Evolutionary conservation across 352 stramenopile species (phyloP).

Genomic region (Phytophthora pini): DNA sequence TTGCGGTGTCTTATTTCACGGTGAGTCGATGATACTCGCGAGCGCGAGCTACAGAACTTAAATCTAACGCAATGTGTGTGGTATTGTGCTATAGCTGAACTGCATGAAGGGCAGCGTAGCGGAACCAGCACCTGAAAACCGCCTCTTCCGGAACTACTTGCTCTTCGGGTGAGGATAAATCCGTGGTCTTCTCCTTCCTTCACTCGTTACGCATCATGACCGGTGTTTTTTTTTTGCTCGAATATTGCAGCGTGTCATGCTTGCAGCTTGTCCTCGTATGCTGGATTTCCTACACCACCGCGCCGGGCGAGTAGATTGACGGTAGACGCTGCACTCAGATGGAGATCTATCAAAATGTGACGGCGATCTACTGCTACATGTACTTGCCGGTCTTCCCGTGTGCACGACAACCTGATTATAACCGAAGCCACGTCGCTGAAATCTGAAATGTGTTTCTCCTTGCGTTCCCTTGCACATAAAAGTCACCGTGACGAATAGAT

Average conservation of each 20-base stretch:
- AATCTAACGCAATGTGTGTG: conserved; percentile 16
- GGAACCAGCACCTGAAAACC: conserved; percentile 75
- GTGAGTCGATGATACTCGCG: conserved; percentile 48
- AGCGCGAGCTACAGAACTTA: not conserved
- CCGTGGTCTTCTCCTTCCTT: not conserved
- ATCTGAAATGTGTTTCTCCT: conserved; percentile 3
- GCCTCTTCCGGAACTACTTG: conserved; percentile 86
- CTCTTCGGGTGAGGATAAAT: conserved; percentile 70
- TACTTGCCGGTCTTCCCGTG: not conserved
- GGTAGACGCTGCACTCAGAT: conserved; percentile 6
- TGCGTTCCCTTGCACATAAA: not conserved
- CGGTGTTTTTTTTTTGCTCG: not conserved
- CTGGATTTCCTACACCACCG: conserved; percentile 88
- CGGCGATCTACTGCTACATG: not conserved
- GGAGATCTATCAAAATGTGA: not conserved
- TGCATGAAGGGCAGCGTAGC: conserved; percentile 89
- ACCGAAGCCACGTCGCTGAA: conserved; percentile 3
- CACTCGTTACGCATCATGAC: not conserved
- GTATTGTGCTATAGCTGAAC: conserved; percentile 61
- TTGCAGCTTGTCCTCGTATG: conserved; percentile 83
- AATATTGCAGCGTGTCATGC: conserved; percentile 65
- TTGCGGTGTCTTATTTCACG: conserved; percentile 95
- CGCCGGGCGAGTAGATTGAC: conserved; percentile 58
- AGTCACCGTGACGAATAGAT: conserved; percentile 9
- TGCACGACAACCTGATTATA: conserved; percentile 20